Evolutionary conservation across 306 rosid genomes (phyloP), one percentile per base, ranked within the genome.

Genomic region (Rosa persica): DNA sequence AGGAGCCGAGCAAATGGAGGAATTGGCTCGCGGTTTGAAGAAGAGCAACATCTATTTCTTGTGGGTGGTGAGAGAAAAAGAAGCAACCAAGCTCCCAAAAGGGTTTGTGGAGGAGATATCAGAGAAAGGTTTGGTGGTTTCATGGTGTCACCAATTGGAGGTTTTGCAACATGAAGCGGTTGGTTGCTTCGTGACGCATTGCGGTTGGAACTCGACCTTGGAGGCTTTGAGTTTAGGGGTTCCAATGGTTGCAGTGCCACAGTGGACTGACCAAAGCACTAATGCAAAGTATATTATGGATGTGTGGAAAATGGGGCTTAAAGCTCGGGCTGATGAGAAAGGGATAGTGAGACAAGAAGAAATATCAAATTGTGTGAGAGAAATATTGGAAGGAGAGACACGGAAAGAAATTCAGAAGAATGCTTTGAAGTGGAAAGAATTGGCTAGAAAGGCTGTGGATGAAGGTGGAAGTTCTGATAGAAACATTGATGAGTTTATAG

Each of bases 51-150:
- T 5, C 25, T 66, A 46, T n/a, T 84, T 84, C 73, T 23, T 80
- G 27, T 84, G 82, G 84, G 81, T 84, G 12, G 82, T 84, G 0
- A 72, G 84, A 49, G 81, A 12, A 20, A 25, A 55, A 7, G 87
- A 84, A 30, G 17, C 46, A 20, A 7, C 10, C 12, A 80, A 80
- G 67, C 76, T 84, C 0, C 84, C 87, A 22, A 67, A 77, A 67
- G 72, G 40, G 36, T 76, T 83, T 36, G 25, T 1, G 7, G 77
- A 83, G 25, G 78, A 46, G 34, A 48, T n/a, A 46, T 49, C 36
- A 8, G 66, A 47, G 20, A 79, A 48, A 54, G 75, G 75, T 70
- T 25, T 46, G 58, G 58, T 47, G 42, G 75, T 70, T n/a, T 70
- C 74, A 3, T 69, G 74, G 55, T 70, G 42, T n/a, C 54, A 23